These are phyloP conservation scores for Thelonectria rubi DNA, from an alignment of 2,329 filamentous ascomycete species.

Conservation along the genomic window DNA sequence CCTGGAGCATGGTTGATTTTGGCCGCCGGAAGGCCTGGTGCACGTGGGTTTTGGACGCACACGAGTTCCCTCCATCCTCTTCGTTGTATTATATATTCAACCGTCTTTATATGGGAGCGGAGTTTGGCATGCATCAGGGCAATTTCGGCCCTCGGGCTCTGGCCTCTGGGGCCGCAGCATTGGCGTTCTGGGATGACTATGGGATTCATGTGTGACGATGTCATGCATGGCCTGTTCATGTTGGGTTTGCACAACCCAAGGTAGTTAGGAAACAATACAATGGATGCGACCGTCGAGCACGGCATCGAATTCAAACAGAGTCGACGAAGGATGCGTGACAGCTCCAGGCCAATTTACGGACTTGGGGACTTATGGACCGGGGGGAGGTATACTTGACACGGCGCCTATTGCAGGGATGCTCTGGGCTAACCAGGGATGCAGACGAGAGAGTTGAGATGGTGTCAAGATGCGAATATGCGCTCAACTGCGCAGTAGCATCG, in stretches of 20 bases:
- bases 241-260: background rate
- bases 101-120: constrained; percentile 30
- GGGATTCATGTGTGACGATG: constrained; percentile 26
- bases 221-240: constrained; percentile 17
- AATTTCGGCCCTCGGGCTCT: background rate
- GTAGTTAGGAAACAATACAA: constrained; percentile 15
- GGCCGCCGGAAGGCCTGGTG: constrained; percentile 19
- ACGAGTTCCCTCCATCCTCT: constrained; percentile 22
- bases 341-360: no score
- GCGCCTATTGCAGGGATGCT: constrained; percentile 2
- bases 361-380: no score
- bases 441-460: background rate
- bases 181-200: constrained; percentile 15
- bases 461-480: constrained; percentile 13
- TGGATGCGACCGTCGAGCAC: constrained; percentile 4
- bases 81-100: constrained; percentile 31
- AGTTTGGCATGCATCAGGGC: constrained; percentile 25
- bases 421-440: constrained; percentile 1
- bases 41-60: constrained; percentile 21
- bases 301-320: constrained; percentile 14
- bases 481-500: constrained; percentile 5
- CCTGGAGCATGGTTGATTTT: constrained; percentile 30
- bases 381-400: background rate
- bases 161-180: background rate
- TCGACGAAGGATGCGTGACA: background rate